Base-by-base conservation (phyloP, 441 rosid species). In the Corymbia citriodora region DNA sequence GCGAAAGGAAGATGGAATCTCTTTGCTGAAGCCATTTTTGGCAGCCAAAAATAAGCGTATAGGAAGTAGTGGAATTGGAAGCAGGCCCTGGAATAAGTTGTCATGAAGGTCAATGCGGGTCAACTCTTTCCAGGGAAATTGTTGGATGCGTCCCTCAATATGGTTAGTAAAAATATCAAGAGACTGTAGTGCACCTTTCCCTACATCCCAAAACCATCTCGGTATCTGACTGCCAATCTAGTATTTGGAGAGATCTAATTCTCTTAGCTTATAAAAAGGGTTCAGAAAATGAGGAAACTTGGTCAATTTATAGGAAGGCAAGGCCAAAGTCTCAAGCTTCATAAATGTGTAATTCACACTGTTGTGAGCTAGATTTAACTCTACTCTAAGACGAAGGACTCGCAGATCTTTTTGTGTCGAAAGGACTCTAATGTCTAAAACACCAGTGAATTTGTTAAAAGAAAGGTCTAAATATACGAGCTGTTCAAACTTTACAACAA, bases 71-170 rank as follows among this genome's bases (percentile, higher is more conserved):
- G 50, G 83, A 74, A 74, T 19, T 74, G 29, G 83, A 74, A 21
- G 50, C 13, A 50, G 0, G 16, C 50, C 83, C 4, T 10, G 29
- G 50, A 74, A 40, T 40, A 74, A 74, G 50, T 74, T 36, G 50
- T 36, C 3, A 0, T 29, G 10, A 11, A 40, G 29, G 83, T 36
- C 8, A 19, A 74, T 29, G 0, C 2, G 2, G 83, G 23, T 36
- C 29, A 36, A 74, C 50, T 74, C 83, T 74, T 21, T 74, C 50
- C 9, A 21, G 5, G 83, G 50, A 74, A 74, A 74, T 74, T 10
- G 16, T 12, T 6, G 27, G 10, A 40, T 40, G 29, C 50, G 15
- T 74, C 49, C 83, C 83, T 19, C 29, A 74, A 74, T 74, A 74
- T 19, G 29, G 16, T 40, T 72, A 19, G 29, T 10, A 74, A 16